Evolutionary conservation across 1,284 basidiomycete genomes (phyloP), one percentile per base, ranked within the genome.

Genomic region (Ustilago trichophora): DNA sequence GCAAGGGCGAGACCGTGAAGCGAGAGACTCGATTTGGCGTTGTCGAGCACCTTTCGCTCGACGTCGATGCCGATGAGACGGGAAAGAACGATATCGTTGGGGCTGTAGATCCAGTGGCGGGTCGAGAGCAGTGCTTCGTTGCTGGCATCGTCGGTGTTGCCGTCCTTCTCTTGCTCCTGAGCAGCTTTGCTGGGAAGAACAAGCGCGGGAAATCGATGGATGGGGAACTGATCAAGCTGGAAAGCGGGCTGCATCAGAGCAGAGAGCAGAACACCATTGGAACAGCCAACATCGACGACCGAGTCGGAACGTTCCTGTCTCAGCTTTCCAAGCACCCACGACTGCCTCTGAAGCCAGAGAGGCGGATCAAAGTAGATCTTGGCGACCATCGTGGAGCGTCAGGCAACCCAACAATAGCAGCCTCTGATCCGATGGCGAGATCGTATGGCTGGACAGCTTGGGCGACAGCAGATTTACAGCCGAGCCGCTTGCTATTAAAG

Each of bases 281-380:
- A 65, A 42, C 71, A 71, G 18, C 68, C 71, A 11, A 70, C 55
- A 18, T 71, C 67, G 44, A 71, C 60, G 31, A 67, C 68, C 13
- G 68, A 72, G 25, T 68, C 58, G 29, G 64, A 56, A 13, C 50
- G 43, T n/a, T 59, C 64, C 34, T 63, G 47, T 22, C 68, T 36
- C 13, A 72, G 50, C 31, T 68, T 54, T 34, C 47, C 46, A 9
- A 67, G 54, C 7, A 72, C 60, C 68, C 68, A 72, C 3, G 63
- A 58, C 40, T 72, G 68, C 32, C 68, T 55, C 51, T 69, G 67
- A 24, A 70, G 50, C 67, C 67, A 70, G 33, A 70, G 62, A 25
- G 67, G 59, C 29, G 67, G 67, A 32, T 70, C 67, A 36, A 70
- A 70, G 56, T 65, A 70, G 42, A 70, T 45, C 36, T 70, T 65